Percentiles rank a stretch among this genome's conserved stretches.
Evolutionary conservation across 345 rosid genomes (phyloP).

Genomic region (Dipteronia sinensis): DNA sequence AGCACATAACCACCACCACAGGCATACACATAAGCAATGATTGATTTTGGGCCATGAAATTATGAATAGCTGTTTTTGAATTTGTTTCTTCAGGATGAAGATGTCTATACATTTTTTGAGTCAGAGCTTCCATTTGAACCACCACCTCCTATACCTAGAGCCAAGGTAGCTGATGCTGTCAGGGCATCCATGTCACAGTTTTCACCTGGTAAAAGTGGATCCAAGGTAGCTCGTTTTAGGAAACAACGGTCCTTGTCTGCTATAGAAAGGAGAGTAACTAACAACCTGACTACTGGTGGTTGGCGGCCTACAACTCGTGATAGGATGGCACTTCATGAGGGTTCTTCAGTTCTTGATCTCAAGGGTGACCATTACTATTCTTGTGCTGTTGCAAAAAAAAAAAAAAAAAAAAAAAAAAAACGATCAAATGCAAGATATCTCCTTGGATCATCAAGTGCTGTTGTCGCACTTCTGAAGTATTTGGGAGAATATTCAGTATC

Average conservation of each 20-base stretch:
- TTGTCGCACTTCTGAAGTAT: constrained; percentile 40
- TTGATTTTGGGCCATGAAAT: neutral
- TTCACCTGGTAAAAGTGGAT: constrained; percentile 12
- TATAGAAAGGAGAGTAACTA: constrained; percentile 28
- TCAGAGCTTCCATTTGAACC: constrained; percentile 50
- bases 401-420: no score
- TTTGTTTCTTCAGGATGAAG: constrained; percentile 53
- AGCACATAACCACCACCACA: neutral
- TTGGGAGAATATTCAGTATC: constrained; percentile 25
- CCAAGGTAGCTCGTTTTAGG: constrained; percentile 33
- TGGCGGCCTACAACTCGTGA: constrained; percentile 37
- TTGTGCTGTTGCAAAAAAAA: constrained; percentile 51
- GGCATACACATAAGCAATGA: neutral
- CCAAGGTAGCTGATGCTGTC: constrained; percentile 18
- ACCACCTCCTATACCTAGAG: constrained; percentile 13
- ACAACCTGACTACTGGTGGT: constrained; percentile 20
- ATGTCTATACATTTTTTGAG: constrained; percentile 56
- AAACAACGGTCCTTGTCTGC: constrained; percentile 48
- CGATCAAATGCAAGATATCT: constrained; percentile 53
- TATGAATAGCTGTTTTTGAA: neutral
- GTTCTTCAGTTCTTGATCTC: constrained; percentile 57
- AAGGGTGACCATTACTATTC: constrained; percentile 58
- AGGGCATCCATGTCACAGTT: constrained; percentile 22
- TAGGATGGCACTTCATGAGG: constrained; percentile 38
- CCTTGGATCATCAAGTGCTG: constrained; percentile 46